Conservation (phyloP, 1,284 basidiomycete species). For the Pseudozyma flocculosa region DNA sequence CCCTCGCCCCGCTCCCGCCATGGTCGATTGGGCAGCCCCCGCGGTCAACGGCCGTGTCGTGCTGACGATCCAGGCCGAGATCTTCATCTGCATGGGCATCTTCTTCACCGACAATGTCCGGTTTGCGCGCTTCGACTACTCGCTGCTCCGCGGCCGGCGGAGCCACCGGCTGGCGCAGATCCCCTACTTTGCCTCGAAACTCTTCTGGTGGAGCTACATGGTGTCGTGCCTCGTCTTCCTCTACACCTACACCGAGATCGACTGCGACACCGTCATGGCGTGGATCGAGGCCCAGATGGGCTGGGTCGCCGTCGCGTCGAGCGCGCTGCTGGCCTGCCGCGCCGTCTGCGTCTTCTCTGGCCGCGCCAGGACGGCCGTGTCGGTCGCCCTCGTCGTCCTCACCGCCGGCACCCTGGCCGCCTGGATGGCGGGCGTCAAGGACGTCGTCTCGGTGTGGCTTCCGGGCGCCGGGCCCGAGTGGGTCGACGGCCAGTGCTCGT, state of each 20-base stretch:
- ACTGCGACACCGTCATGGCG: slow-evolving; percentile 10
- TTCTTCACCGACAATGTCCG: slow-evolving; percentile 17
- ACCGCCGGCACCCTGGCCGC: slow-evolving; percentile 26
- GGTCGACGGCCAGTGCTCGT: slow-evolving; percentile 23
- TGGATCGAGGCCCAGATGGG: slow-evolving; percentile 33
- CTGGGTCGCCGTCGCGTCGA: slow-evolving; percentile 17
- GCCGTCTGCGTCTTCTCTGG: slow-evolving; percentile 34
- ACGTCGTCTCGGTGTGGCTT: slow-evolving; percentile 21
- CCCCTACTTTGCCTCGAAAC: slow-evolving; percentile 24
- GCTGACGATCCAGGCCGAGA: slow-evolving; percentile 14
- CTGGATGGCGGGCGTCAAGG: slow-evolving; percentile 40
- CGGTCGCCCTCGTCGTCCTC: slow-evolving; percentile 19
- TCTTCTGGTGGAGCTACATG: slow-evolving; percentile 21
- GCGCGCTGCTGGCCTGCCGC: slow-evolving; percentile 23
- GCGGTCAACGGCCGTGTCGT: slow-evolving; percentile 11
- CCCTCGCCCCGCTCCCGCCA: too few relatives aligned
- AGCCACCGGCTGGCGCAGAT: slow-evolving; percentile 25
- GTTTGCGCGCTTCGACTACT: slow-evolving; percentile 20
- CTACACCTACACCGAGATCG: slow-evolving; percentile 13
- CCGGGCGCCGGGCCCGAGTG: slow-evolving; percentile 18
- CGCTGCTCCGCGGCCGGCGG: slow-evolving; percentile 8
- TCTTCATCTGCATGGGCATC: slow-evolving; percentile 28
- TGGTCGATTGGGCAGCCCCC: slow-evolving; percentile 22
- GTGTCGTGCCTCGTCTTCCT: slow-evolving; percentile 11
- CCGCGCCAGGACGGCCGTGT: slow-evolving; percentile 11